These are phyloP conservation scores for Artemisia tridentata DNA, from an alignment of 129 eudicot species.

Conservation along the genomic window DNA sequence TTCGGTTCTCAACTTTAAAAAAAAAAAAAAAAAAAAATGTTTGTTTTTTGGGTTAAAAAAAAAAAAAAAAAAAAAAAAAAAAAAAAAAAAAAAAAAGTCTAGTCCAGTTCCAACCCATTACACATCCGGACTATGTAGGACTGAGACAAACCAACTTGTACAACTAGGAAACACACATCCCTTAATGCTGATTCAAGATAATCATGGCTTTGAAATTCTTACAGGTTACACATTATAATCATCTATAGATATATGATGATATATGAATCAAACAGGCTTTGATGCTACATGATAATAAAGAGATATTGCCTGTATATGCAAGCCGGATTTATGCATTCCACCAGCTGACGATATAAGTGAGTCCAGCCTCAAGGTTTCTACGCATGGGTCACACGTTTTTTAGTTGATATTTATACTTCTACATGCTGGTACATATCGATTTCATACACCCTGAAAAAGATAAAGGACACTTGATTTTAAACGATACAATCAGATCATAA, in stretches of 20 bases:
- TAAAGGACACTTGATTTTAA: background rate
- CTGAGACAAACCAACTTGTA: background rate
- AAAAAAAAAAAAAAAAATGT: no score
- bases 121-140: background rate
- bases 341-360: background rate
- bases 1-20: background rate
- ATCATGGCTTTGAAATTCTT: background rate
- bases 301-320: background rate
- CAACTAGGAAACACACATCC: background rate
- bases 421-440: background rate
- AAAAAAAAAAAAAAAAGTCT: no score
- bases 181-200: background rate
- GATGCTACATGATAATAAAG: background rate
- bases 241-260: background rate
- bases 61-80: no score
- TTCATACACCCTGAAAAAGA: constrained; percentile 13
- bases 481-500: no score
- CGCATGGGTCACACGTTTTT: background rate
- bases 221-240: background rate
- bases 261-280: background rate
- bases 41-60: no score
- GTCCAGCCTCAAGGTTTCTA: background rate
- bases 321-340: background rate
- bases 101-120: background rate
- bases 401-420: constrained; percentile 1